Evolutionary conservation across 2,329 filamentous ascomycete genomes (phyloP), one percentile per base, ranked within the genome.

Genomic region (Stachybotrys echinatus): DNA sequence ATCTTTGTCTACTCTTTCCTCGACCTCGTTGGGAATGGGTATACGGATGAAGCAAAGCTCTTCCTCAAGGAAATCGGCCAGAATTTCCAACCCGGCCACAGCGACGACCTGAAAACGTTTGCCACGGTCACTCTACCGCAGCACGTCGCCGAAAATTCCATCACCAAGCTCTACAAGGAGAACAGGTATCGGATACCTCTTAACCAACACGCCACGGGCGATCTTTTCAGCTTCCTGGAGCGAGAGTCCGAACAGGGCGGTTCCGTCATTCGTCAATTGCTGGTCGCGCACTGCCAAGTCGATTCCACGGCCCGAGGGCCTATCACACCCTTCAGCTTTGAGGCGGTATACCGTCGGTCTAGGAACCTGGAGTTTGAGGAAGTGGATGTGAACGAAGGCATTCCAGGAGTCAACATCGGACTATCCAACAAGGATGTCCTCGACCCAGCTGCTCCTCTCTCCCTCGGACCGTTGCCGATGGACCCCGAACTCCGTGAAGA

Each of bases 1-100:
- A 74, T 95, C 1, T 97, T 96, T 62, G 88, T 97, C 47, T 95
- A 99, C 68, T 94, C 89, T 0, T 96, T 88, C 63, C 75, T 99
- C 22, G 85, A 89, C 50, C 80, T 97, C 49, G 80, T 95, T 23
- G 76, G 76, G 31, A 82, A 89, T 52, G 84, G 83, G 55, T 91
- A 87, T 58, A 73, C 80, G 2, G 80, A 81, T 38, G 89, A 95
- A 51, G 84, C 85, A 14, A 84, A 88, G 56, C 73, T 78, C 2
- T 92, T 95, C 62, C 84, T 95, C 53, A 78, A 81, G 23, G 75
- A 79, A 5, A 84, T 89, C 61, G 84, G 83, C 49, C 61, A 67
- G 2, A 67, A 84, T 48, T 97, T 97, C 60, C 83, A 91, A 57
- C 80, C 80, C 21, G 81, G 89, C 47, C 92, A 96, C 58, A 79